Conservation (phyloP, 1,284 basidiomycete genomes). For the Athelia sp. region DNA sequence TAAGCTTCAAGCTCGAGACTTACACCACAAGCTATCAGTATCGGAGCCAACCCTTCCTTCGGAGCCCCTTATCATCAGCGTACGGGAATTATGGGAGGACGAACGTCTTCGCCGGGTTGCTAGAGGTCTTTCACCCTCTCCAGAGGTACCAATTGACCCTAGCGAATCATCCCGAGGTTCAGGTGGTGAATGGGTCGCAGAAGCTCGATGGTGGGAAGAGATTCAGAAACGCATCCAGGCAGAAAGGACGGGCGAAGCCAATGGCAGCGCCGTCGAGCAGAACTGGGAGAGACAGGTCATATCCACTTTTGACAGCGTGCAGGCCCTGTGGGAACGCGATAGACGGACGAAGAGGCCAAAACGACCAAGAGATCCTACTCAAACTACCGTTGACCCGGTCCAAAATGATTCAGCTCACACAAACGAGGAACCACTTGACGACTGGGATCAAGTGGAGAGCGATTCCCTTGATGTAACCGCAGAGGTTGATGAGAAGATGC, state of each 20-base stretch:
- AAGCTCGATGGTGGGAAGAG: conserved; percentile 67
- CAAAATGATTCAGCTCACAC: neutral
- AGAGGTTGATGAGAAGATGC: conserved; percentile 51
- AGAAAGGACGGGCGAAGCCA: conserved; percentile 31
- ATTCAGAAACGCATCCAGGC: conserved; percentile 48
- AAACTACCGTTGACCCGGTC: neutral
- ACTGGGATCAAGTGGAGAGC: neutral
- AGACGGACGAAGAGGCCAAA: conserved; percentile 50
- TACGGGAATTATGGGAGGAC: conserved; percentile 94
- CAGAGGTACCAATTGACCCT: conserved; percentile 60
- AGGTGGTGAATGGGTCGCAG: conserved; percentile 65
- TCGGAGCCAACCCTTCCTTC: conserved; percentile 44
- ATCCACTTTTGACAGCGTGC: conserved; percentile 85
- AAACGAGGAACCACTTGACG: conserved; percentile 9
- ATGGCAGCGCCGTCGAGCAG: conserved; percentile 20
- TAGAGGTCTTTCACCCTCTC: conserved; percentile 65
- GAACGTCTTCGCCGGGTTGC: conserved; percentile 70
- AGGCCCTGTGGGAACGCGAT: conserved; percentile 64
- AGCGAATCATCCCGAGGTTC: conserved; percentile 51
- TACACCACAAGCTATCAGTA: conserved; percentile 73
- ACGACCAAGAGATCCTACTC: neutral
- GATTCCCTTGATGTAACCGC: conserved; percentile 21
- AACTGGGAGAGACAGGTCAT: conserved; percentile 66
- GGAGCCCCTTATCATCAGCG: conserved; percentile 82
- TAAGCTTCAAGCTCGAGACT: conserved; percentile 56